phyloP scores from a whole-genome alignment of 2,329 filamentous ascomycete species.

The Alternaria metachromatica region DNA sequence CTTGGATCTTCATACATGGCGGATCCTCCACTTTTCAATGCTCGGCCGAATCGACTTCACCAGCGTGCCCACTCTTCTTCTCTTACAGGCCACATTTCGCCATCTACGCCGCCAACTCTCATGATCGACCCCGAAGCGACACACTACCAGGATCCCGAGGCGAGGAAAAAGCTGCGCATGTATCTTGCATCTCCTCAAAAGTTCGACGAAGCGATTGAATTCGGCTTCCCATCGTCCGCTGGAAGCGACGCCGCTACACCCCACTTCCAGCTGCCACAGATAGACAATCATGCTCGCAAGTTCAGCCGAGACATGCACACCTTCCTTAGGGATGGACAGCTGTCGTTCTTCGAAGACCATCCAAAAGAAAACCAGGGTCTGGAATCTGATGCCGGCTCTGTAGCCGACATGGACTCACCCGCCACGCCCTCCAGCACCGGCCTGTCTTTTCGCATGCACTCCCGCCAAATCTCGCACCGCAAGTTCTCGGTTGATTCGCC shows the following conservation, averaged over 20 bases:
- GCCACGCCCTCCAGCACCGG: slow-evolving; percentile 47
- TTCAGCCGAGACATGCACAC: slow-evolving; percentile 62
- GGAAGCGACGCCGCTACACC: slow-evolving; percentile 26
- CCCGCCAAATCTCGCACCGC: slow-evolving; percentile 39
- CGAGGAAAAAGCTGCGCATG: slow-evolving; percentile 81
- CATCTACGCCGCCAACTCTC: slow-evolving; percentile 33
- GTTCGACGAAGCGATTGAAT: slow-evolving; percentile 94
- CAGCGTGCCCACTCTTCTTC: slow-evolving; percentile 42
- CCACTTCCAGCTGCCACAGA: slow-evolving; percentile 43
- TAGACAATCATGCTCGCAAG: slow-evolving; percentile 47
- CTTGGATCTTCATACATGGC: slow-evolving; percentile 55
- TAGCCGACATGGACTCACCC: slow-evolving; percentile 45
- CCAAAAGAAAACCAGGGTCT: slow-evolving; percentile 40
- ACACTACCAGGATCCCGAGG: slow-evolving; percentile 90
- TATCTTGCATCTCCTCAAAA: slow-evolving; percentile 91
- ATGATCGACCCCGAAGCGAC: slow-evolving; percentile 71
- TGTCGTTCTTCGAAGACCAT: slow-evolving; percentile 50
- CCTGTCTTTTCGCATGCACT: slow-evolving; percentile 41
- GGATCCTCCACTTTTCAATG: slow-evolving; percentile 44
- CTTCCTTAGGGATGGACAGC: slow-evolving; percentile 64
- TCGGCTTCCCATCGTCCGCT: slow-evolving; percentile 76
- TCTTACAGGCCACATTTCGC: slow-evolving; percentile 36
- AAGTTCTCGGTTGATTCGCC: slow-evolving; percentile 43
- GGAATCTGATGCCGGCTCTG: slow-evolving; percentile 43
- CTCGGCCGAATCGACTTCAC: slow-evolving; percentile 40